Evolutionary conservation across 2,329 filamentous ascomycete genomes (phyloP).

Genomic region (Fusarium buxicola): DNA sequence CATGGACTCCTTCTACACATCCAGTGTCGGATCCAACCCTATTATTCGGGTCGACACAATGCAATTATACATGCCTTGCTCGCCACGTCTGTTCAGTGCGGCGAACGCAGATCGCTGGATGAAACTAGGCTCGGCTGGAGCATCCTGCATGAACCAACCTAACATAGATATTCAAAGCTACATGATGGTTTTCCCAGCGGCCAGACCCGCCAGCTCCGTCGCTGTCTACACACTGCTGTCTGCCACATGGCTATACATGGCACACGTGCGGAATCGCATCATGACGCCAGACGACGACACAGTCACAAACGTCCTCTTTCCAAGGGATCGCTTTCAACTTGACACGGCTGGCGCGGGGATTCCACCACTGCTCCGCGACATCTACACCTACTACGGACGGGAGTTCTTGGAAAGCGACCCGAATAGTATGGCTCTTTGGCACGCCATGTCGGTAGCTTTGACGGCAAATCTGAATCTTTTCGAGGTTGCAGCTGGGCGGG

Average conservation of each 20-base stretch:
- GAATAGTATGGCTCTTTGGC: conserved; percentile 20
- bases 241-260: neutral
- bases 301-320: neutral
- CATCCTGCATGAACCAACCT: neutral
- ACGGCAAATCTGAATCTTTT: conserved; percentile 8
- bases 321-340: neutral
- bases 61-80: neutral
- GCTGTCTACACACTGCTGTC: neutral
- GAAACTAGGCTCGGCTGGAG: neutral
- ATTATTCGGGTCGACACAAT: conserved; percentile 1
- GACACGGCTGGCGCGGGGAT: neutral
- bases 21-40: neutral
- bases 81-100: neutral
- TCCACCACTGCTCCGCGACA: neutral
- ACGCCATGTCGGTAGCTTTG: neutral
- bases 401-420: conserved; percentile 7
- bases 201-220: neutral
- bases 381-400: neutral
- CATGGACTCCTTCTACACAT: neutral
- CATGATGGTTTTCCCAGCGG: neutral
- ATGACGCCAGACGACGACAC: neutral
- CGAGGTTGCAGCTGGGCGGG: conserved; percentile 6
- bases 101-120: neutral
- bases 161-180: neutral
- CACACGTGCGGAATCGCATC: neutral